Evolutionary conservation across 2,329 filamentous ascomycete genomes (phyloP).

Genomic region (Calcarisporium arbuscula): DNA sequence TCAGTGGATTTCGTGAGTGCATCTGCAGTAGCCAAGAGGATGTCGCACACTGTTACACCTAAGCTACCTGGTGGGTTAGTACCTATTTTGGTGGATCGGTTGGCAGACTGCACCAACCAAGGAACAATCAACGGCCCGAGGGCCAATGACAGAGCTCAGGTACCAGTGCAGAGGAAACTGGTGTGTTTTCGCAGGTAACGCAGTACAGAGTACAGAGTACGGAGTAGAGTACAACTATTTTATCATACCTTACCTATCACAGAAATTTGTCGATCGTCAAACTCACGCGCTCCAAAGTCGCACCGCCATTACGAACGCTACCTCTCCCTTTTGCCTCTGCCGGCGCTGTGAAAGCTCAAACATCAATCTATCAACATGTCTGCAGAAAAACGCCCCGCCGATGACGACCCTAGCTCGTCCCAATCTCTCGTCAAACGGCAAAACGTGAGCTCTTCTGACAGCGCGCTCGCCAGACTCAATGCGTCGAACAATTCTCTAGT

Average conservation of each 20-base stretch:
- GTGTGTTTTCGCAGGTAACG: no score
- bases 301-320: not conserved
- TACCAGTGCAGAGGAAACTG: no score
- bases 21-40: no score
- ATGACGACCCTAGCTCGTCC: slow-evolving; percentile 69
- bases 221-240: no score
- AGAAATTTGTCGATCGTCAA: slow-evolving; percentile 10
- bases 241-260: no score
- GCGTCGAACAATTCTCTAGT: slow-evolving; percentile 42
- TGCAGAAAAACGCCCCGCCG: slow-evolving; percentile 85
- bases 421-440: slow-evolving; percentile 87
- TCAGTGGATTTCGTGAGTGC: no score
- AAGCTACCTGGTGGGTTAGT: no score
- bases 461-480: slow-evolving; percentile 45
- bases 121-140: slow-evolving; percentile 30
- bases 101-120: slow-evolving; percentile 17
- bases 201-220: no score
- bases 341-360: not conserved
- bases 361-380: slow-evolving; percentile 55
- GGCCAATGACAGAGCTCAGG: slow-evolving; percentile 18
- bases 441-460: slow-evolving; percentile 51
- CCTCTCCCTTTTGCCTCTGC: not conserved
- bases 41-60: no score
- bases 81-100: no score
- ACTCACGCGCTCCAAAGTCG: not conserved